Evolutionary conservation across 371 early-diverging fungal species (phyloP), one percentile per base, ranked within the genome.

Genomic region (Basidiobolus meristosporus): DNA sequence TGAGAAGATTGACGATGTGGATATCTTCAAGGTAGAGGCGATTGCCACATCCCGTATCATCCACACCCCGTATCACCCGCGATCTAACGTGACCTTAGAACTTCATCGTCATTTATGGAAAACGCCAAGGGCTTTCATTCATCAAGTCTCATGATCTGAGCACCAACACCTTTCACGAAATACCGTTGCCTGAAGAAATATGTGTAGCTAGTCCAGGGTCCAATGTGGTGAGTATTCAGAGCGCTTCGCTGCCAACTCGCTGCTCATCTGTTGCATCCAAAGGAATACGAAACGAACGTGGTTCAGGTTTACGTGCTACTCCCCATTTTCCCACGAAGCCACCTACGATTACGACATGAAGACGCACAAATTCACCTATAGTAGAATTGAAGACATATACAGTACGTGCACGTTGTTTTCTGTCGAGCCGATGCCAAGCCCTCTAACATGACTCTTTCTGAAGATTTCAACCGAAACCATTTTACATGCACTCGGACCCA

Each of bases 1-100:
- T 11, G 77, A 78, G 44, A 72, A 68, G 31, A 82, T 87, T 31
- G 82, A 85, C 36, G 86, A 84, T 45, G 77, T 87, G 2, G 88
- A 87, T 41, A 52, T 87, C 11, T 84, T 86, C 41, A 53, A 65
- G 45, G 70, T 73, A 63, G 31, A 38, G 1, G 22, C 16, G 15
- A 17, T 32, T 2, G 11, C 19, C 0, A 0, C 10, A 10, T 10
- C 7, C 15, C 17, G 22, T 22, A n/a, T n/a, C n/a, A n/a, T n/a
- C n/a, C n/a, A n/a, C n/a, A n/a, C n/a, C n/a, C n/a, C 23, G n/a
- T 40, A 7, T 21, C 5, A 6, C 0, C 26, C 14, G 14, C 18
- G 19, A 11, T 32, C 36, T 18, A 11, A 39, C 37, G 7, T 12
- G 19, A 17, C 4, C 1, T 14, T 46, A 76, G 64, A 59, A 73